A percentile compares a stretch with the other conserved stretches of the same genome.
Evolutionary conservation across 2,329 filamentous ascomycete species (phyloP).

Genomic region (Cladophialophora chaetospira): DNA sequence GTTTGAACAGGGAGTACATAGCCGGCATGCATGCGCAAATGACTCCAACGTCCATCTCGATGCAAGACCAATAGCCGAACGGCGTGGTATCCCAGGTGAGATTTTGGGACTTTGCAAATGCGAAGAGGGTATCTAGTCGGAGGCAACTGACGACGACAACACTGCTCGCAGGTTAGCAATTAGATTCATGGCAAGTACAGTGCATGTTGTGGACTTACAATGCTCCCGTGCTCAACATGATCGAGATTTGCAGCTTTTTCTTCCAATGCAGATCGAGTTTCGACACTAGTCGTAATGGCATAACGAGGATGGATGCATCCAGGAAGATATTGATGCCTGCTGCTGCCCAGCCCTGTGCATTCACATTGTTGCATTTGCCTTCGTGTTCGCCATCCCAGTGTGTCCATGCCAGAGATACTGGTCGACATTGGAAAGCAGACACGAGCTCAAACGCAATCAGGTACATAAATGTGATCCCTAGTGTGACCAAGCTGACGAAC

Average conservation of each 20-base stretch:
- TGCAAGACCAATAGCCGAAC: constrained; percentile 45
- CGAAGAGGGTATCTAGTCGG: constrained; percentile 47
- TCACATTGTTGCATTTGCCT: constrained; percentile 55
- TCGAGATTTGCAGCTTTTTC: constrained; percentile 52
- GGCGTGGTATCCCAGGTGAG: constrained; percentile 43
- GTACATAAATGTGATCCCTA: constrained; percentile 44
- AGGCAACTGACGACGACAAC: constrained; percentile 50
- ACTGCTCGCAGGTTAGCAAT: constrained; percentile 32
- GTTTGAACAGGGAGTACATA: constrained; percentile 35
- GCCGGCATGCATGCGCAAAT: constrained; percentile 50
- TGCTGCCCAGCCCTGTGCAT: constrained; percentile 54
- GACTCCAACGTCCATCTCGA: constrained; percentile 48
- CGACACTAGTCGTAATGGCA: constrained; percentile 53
- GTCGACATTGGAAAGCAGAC: constrained; percentile 43
- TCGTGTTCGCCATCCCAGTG: constrained; percentile 52
- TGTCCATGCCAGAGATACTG: constrained; percentile 50
- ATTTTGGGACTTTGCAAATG: constrained; percentile 42
- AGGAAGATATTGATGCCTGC: constrained; percentile 56
- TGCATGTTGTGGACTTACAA: constrained; percentile 38
- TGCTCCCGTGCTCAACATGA: constrained; percentile 56
- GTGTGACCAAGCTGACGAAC: constrained; percentile 27
- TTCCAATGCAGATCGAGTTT: constrained; percentile 34
- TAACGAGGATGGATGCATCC: constrained; percentile 55
- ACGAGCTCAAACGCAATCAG: constrained; percentile 44
- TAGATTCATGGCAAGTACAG: neutral